Evolutionary conservation across 495 filamentous ascomycete species (phyloP).

Genomic region (Gamarada debralockiae): DNA sequence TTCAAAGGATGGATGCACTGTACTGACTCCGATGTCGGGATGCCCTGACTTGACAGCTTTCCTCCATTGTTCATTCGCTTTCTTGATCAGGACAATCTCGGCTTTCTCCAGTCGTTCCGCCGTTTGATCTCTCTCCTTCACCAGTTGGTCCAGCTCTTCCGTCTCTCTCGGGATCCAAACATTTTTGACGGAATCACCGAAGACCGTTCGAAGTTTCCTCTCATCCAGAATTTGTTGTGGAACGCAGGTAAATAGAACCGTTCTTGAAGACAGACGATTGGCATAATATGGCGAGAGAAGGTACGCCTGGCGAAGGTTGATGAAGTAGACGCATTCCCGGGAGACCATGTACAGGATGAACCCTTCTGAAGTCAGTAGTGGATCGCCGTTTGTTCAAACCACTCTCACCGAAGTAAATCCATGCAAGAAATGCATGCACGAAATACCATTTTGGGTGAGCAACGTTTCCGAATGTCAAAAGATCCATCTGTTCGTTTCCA

Average conservation of each 20-base stretch:
- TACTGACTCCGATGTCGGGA: conserved; percentile 51
- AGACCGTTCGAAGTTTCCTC: conserved; percentile 72
- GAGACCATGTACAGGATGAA: conserved; percentile 89
- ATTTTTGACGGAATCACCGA: conserved; percentile 75
- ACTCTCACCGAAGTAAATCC: conserved; percentile 68
- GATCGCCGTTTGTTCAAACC: neutral
- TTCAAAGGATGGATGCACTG: conserved; percentile 26
- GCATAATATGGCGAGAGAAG: conserved; percentile 83
- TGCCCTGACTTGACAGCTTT: conserved; percentile 61
- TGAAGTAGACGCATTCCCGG: conserved; percentile 87
- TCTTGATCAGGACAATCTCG: conserved; percentile 79
- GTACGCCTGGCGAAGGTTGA: conserved; percentile 94
- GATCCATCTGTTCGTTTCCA: conserved; percentile 62
- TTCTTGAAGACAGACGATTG: conserved; percentile 86
- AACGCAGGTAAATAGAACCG: conserved; percentile 87
- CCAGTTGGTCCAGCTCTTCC: conserved; percentile 75
- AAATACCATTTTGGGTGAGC: conserved; percentile 56
- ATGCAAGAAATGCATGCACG: conserved; percentile 71
- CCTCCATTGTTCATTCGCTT: conserved; percentile 70
- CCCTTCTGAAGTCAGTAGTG: conserved; percentile 30
- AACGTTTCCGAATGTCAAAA: conserved; percentile 76
- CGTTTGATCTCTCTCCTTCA: conserved; percentile 77
- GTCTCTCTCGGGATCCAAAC: conserved; percentile 85
- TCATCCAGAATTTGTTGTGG: conserved; percentile 70
- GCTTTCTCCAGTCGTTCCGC: conserved; percentile 86